Evolutionary conservation across 2,329 filamentous ascomycete genomes (phyloP).

Genomic region (Fusarium pseudograminearum): DNA sequence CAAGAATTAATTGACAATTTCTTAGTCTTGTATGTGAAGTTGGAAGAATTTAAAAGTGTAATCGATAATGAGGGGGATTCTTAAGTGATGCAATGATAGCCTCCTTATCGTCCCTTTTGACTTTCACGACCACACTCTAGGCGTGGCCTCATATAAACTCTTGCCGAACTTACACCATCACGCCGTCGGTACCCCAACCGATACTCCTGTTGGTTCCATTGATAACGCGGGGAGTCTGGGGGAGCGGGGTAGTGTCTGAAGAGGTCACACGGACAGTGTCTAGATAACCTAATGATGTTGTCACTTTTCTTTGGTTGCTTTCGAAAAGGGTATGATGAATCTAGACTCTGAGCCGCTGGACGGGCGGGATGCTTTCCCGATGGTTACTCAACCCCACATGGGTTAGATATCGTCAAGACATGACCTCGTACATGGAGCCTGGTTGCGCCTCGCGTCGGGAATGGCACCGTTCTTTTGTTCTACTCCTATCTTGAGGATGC

Average conservation of each 20-base stretch:
- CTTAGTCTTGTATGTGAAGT: neutral
- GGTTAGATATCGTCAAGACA: slow-evolving; percentile 3
- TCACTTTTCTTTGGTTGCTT: slow-evolving; percentile 10
- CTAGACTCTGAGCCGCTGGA: slow-evolving; percentile 6
- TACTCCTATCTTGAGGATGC: slow-evolving; percentile 9
- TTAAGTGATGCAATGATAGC: slow-evolving; percentile 18
- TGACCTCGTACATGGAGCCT: neutral
- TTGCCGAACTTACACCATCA: slow-evolving; percentile 1
- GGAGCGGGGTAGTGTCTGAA: slow-evolving; percentile 29
- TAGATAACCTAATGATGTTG: slow-evolving; percentile 5
- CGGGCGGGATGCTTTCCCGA: slow-evolving; percentile 34
- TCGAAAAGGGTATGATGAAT: neutral
- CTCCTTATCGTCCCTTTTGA: slow-evolving; percentile 27
- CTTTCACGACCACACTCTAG: neutral
- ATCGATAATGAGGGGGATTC: neutral
- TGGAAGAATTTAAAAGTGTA: neutral
- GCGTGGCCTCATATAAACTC: neutral
- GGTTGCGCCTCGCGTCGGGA: slow-evolving; percentile 12
- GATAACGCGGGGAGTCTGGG: slow-evolving; percentile 35
- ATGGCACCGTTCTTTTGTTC: slow-evolving; percentile 27
- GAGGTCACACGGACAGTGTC: slow-evolving; percentile 24
- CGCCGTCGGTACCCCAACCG: slow-evolving; percentile 32
- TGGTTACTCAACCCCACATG: slow-evolving; percentile 20
- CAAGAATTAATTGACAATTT: neutral
- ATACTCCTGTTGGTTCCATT: neutral